phyloP scores from a whole-genome alignment of 2,329 filamentous ascomycete genomes.

The Epicoccum sorghinum region DNA sequence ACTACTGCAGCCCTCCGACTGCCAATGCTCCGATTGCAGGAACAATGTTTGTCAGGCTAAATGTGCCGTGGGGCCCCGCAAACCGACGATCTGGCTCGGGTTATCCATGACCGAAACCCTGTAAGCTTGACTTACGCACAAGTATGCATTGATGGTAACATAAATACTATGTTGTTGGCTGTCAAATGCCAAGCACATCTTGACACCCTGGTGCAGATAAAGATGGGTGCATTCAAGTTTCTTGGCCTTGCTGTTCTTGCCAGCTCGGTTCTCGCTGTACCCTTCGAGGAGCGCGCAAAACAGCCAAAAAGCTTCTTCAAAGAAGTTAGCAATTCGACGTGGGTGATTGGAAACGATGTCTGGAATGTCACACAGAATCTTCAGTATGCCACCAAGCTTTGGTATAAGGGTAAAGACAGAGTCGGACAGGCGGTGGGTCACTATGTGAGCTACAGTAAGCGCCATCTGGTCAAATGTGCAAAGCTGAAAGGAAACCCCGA shows the following conservation, averaged over 20 bases:
- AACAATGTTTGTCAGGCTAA: slow-evolving; percentile 24
- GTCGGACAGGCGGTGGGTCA: slow-evolving; percentile 51
- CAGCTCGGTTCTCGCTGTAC: slow-evolving; percentile 17
- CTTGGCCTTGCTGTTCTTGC: slow-evolving; percentile 25
- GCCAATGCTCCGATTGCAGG: slow-evolving; percentile 30
- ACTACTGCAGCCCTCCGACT: slow-evolving; percentile 7
- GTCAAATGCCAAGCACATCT: slow-evolving; percentile 5
- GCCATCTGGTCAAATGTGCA: too few species aligned
- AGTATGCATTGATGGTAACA: background rate
- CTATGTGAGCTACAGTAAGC: slow-evolving; percentile 54
- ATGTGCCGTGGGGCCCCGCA: slow-evolving; percentile 18
- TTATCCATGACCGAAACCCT: slow-evolving; percentile 22
- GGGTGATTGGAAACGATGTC: slow-evolving; percentile 49
- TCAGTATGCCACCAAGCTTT: slow-evolving; percentile 50
- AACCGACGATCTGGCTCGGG: slow-evolving; percentile 24
- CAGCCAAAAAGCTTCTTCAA: slow-evolving; percentile 43
- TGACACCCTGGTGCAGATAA: background rate
- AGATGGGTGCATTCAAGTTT: slow-evolving; percentile 26
- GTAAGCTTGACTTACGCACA: background rate
- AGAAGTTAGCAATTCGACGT: slow-evolving; percentile 41
- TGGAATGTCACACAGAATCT: slow-evolving; percentile 52
- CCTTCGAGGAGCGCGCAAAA: slow-evolving; percentile 27
- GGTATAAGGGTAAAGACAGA: slow-evolving; percentile 51
- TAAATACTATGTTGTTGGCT: slow-evolving; percentile 11
- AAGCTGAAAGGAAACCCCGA: background rate